A percentile compares a stretch with the other conserved stretches of the same genome.
phyloP scores from a whole-genome alignment of 1,284 basidiomycete genomes.

The Trichosporon sp. region DNA sequence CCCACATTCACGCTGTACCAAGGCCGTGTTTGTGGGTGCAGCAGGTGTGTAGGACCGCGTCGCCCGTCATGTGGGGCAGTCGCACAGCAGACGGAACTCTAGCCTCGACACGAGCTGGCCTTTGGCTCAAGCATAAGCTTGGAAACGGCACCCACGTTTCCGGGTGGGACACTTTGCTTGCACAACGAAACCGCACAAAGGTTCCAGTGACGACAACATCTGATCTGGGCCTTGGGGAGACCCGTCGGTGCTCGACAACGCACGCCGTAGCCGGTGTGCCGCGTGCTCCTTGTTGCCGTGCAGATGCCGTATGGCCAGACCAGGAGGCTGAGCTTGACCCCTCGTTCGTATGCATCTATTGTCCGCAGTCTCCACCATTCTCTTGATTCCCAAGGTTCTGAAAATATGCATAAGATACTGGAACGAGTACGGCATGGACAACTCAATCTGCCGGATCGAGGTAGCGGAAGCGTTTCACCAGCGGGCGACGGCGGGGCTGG shows the following conservation, averaged over 20 bases:
- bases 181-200: background rate
- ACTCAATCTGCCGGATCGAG: background rate
- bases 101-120: background rate
- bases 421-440: background rate
- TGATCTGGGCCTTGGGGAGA: background rate
- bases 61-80: no score
- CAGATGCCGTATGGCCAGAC: background rate
- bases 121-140: constrained; percentile 14
- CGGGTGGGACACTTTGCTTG: background rate
- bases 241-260: background rate
- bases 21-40: background rate
- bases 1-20: background rate
- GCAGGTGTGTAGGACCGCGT: background rate
- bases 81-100: background rate
- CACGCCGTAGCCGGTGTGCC: background rate
- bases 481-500: no score
- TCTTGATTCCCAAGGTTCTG: no score
- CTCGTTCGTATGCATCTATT: background rate
- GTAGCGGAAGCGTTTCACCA: background rate
- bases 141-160: constrained; percentile 7
- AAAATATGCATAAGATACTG: background rate
- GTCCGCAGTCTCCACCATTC: background rate
- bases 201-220: background rate
- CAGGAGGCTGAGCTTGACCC: background rate
- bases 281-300: no score